Evolutionary conservation across 1,284 basidiomycete species (phyloP), one percentile per base, ranked within the genome.

Genomic region (Malassezia globosa): DNA sequence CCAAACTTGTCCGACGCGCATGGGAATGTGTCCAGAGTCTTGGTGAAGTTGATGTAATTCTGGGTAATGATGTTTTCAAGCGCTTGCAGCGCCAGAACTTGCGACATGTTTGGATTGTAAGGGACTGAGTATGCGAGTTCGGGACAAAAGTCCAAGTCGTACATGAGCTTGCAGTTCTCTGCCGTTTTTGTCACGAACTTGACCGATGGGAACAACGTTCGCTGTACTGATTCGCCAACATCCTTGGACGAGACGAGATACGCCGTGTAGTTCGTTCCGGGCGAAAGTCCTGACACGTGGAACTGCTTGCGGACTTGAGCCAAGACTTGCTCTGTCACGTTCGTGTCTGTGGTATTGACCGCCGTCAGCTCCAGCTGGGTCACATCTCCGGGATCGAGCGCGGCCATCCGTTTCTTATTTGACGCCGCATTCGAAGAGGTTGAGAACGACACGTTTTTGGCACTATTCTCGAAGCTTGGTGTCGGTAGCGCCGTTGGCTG

Each of bases 51-150:
- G 49, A 54, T 46, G 36, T 72, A 59, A 44, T 65, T 69, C 7
- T 67, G 61, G 2, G 46, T 38, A 24, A 75, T 52, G n/a, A 64
- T 61, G 5, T 48, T 24, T 42, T 72, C 58, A 54, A 73, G 67
- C 31, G 57, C 61, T 8, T 56, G 34, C 11, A 74, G 37, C 6
- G 73, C 69, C 5, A 51, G 33, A 2, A 35, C 19, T 1, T 65
- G 67, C 2, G 64, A 49, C 26, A 73, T 54, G 0, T 47, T 37
- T 1, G 62, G 61, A 5, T 66, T 63, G 11, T 73, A 54, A 0
- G 74, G 74, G 26, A 74, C 71, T n/a, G 73, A 60, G 49, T 75
- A 75, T 10, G 74, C 74, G 21, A 75, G 63, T 6, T 63, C 51
- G 1, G 74, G 74, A 48, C 74, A 75, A 46, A 73, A 73, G 4